Evolutionary conservation across 2,329 filamentous ascomycete genomes (phyloP).

Genomic region (Aspergillus sp.): DNA sequence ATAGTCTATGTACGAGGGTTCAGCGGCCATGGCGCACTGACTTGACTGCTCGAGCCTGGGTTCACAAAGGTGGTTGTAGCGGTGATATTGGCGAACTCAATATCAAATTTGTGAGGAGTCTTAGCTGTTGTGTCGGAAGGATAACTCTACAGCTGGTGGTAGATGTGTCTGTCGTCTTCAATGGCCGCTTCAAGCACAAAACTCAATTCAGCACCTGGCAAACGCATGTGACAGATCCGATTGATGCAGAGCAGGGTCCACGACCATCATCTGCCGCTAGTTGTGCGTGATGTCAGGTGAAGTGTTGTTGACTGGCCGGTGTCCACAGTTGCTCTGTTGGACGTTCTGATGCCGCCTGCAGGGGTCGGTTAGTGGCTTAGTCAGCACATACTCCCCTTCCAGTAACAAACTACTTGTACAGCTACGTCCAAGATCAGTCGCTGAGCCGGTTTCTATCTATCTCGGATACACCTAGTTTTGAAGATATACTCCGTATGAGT

Average conservation of each 20-base stretch:
- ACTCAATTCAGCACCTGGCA: constrained; percentile 4
- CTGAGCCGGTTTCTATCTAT: too few relatives aligned
- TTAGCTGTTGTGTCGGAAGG: not conserved
- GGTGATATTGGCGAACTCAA: too few relatives aligned
- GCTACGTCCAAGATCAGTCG: not conserved
- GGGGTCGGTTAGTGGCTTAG: not conserved
- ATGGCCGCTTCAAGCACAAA: constrained; percentile 5
- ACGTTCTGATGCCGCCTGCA: constrained; percentile 18
- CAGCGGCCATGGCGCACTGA: constrained; percentile 32
- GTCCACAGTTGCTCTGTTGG: constrained; percentile 3
- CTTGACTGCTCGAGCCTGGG: not conserved
- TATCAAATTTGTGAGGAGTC: not conserved
- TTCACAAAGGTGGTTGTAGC: not conserved
- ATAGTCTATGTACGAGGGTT: constrained; percentile 89
- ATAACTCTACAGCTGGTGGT: not conserved
- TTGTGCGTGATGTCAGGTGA: constrained; percentile 4
- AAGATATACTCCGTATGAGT: too few relatives aligned
- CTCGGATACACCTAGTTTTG: too few relatives aligned
- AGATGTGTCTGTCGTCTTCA: not conserved
- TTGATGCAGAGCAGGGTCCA: not conserved
- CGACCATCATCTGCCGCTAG: constrained; percentile 9
- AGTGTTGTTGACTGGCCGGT: not conserved
- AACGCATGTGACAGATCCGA: constrained; percentile 12
- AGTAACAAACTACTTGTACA: too few relatives aligned
- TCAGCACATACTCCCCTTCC: not conserved